A percentile compares a stretch with the other conserved stretches of the same genome.
These are phyloP conservation scores for Staphylotrichum tortipilum DNA, from an alignment of 495 filamentous ascomycete genomes.

Conservation along the genomic window DNA sequence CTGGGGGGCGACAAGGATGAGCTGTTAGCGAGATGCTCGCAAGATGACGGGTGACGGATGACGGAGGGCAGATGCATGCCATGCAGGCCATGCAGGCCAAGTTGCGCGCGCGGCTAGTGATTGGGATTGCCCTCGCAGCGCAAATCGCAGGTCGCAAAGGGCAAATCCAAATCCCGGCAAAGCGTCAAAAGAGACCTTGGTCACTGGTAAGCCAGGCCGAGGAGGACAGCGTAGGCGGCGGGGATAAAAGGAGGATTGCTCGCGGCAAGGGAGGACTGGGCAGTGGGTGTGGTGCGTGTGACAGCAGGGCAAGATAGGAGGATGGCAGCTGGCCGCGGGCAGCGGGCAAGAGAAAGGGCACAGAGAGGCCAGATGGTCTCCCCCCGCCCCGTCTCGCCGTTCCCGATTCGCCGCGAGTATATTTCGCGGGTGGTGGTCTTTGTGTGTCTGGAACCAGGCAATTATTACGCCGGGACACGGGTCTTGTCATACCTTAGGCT, in stretches of 20 bases:
- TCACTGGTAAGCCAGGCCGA: slow-evolving; percentile 10
- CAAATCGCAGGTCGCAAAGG: no score
- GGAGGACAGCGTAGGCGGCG: slow-evolving; percentile 19
- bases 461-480: slow-evolving; percentile 6
- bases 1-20: not conserved
- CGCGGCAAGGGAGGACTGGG: slow-evolving; percentile 11
- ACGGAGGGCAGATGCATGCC: not conserved
- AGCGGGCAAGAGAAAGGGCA: no score
- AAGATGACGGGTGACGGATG: not conserved
- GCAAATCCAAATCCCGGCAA: not conserved
- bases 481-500: slow-evolving; percentile 17
- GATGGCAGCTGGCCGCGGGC: no score
- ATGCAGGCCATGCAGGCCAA: no score
- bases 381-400: no score
- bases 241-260: slow-evolving; percentile 12
- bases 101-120: not conserved
- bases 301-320: no score
- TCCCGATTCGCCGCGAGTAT: slow-evolving; percentile 24
- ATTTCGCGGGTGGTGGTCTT: slow-evolving; percentile 15
- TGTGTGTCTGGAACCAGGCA: slow-evolving; percentile 11
- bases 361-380: slow-evolving; percentile 9
- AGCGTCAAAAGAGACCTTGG: not conserved
- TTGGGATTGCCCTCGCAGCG: not conserved
- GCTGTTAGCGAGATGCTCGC: not conserved
- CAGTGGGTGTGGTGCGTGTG: no score